Conservation (phyloP, 371 early-diverging fungal species). For the Mucor ambiguus region DNA sequence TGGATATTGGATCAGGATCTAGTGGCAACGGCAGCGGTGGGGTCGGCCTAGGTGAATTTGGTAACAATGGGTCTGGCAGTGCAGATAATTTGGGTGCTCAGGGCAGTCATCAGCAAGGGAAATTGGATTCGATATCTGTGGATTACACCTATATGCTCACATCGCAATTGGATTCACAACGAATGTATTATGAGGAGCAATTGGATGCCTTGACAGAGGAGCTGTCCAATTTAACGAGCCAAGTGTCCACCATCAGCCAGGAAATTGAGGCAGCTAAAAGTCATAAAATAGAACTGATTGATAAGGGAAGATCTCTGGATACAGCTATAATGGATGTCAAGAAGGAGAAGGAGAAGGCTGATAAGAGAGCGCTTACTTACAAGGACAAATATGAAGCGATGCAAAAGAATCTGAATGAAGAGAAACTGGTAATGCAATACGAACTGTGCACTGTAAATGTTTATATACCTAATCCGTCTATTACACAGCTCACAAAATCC, state of each 20-base stretch:
- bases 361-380: slow-evolving; percentile 13
- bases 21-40: neutral
- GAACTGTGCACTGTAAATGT: neutral
- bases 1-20: neutral
- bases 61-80: neutral
- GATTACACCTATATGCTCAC: slow-evolving; percentile 83
- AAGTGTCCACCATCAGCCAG: slow-evolving; percentile 7
- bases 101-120: neutral
- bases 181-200: slow-evolving; percentile 83
- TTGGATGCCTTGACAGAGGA: slow-evolving; percentile 53
- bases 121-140: neutral
- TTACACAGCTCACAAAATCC: slow-evolving; percentile 26
- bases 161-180: slow-evolving; percentile 87
- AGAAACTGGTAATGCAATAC: slow-evolving; percentile 28
- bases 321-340: slow-evolving; percentile 1
- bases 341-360: slow-evolving; percentile 7
- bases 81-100: slow-evolving; percentile 24
- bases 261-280: slow-evolving; percentile 17
- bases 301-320: slow-evolving; percentile 4
- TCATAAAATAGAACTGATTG: slow-evolving; percentile 1
- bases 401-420: slow-evolving; percentile 35
- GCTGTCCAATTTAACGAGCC: slow-evolving; percentile 38
- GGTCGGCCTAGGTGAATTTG: neutral
- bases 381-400: slow-evolving; percentile 21
- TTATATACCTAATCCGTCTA: neutral